phyloP scores from a whole-genome alignment of 805 yeast species.

The Candida loeiensis region DNA sequence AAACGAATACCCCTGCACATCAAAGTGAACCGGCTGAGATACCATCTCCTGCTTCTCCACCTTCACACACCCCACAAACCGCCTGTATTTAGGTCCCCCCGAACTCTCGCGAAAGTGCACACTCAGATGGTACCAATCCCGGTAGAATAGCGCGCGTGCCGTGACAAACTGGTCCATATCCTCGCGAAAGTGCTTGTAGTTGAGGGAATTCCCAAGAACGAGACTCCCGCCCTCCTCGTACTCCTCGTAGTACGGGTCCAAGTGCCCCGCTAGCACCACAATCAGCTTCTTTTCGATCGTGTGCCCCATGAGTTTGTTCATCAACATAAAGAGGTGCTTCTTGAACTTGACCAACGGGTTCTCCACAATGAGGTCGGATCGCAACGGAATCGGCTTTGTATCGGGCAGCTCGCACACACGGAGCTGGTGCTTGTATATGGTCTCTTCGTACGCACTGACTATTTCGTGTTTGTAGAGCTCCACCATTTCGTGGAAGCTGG shows the following conservation, averaged over 20 bases:
- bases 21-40: background rate
- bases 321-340: slow-evolving; percentile 26
- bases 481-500: slow-evolving; percentile 33
- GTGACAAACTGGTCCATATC: slow-evolving; percentile 20
- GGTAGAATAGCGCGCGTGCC: slow-evolving; percentile 27
- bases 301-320: slow-evolving; percentile 23
- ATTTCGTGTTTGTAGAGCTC: slow-evolving; percentile 35
- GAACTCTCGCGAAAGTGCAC: slow-evolving; percentile 5
- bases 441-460: slow-evolving; percentile 31
- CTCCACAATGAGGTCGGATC: slow-evolving; percentile 25
- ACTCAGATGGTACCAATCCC: slow-evolving; percentile 30
- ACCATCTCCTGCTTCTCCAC: slow-evolving; percentile 5
- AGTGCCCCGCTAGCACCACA: slow-evolving; percentile 27
- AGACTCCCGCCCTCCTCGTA: slow-evolving; percentile 2
- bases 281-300: slow-evolving; percentile 24
- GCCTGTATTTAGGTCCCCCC: background rate
- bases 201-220: slow-evolving; percentile 5
- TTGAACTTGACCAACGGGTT: slow-evolving; percentile 31
- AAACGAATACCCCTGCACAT: slow-evolving; percentile 2
- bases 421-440: slow-evolving; percentile 30
- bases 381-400: slow-evolving; percentile 21
- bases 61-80: slow-evolving; percentile 7
- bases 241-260: slow-evolving; percentile 26
- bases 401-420: slow-evolving; percentile 6
- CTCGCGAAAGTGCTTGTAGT: slow-evolving; percentile 5